Percentiles rank a stretch among this genome's conserved stretches.
phyloP scores from a whole-genome alignment of 2,329 filamentous ascomycete genomes.

The Meredithiella fracta region DNA sequence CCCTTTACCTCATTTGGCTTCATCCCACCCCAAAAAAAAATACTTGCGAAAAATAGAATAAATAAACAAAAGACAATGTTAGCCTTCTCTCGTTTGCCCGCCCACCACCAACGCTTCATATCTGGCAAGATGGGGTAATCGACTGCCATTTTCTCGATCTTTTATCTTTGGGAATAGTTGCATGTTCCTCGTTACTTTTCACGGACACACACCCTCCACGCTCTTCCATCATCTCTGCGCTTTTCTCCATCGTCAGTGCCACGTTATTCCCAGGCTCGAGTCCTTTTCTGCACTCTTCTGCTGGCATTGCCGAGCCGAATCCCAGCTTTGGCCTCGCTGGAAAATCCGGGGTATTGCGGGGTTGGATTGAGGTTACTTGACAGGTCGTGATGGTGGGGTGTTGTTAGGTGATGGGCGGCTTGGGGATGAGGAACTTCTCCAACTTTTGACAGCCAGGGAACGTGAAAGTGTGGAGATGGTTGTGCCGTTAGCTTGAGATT shows the following conservation, averaged over 20 bases:
- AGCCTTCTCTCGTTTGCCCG: too few species aligned
- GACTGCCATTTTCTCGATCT: not conserved
- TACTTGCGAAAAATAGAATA: too few species aligned
- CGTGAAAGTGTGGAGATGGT: not conserved
- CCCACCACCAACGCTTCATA: too few species aligned
- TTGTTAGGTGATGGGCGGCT: not conserved
- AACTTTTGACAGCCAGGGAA: not conserved
- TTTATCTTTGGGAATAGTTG: not conserved
- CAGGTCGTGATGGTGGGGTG: not conserved
- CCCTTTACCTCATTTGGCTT: not conserved
- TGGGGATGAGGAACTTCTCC: not conserved
- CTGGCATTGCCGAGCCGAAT: not conserved
- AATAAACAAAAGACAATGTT: too few species aligned
- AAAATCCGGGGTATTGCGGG: conserved; percentile 3
- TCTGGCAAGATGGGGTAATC: not conserved
- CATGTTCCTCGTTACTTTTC: not conserved
- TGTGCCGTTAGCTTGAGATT: not conserved
- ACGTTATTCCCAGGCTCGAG: not conserved
- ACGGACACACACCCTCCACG: not conserved
- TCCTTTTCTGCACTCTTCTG: not conserved
- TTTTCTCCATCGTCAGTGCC: not conserved
- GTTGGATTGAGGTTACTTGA: not conserved
- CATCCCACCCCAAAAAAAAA: not conserved
- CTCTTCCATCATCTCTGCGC: not conserved
- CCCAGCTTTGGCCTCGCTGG: not conserved